A percentile compares a stretch with the other conserved stretches of the same genome.
phyloP scores from a whole-genome alignment of 2,329 filamentous ascomycete genomes.

The Trichoderma pleuroti region DNA sequence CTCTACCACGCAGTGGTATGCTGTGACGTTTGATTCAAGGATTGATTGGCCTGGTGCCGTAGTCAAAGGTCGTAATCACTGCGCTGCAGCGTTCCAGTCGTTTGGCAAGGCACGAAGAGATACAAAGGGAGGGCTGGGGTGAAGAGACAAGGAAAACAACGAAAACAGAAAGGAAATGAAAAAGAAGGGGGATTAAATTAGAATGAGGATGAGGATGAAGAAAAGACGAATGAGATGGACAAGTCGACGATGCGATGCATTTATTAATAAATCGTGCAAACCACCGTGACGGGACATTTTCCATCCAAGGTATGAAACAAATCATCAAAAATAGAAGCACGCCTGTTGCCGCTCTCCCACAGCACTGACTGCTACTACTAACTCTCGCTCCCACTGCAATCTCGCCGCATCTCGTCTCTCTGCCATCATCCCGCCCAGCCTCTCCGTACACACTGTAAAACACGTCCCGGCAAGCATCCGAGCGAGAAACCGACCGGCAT shows the following conservation, averaged over 20 bases:
- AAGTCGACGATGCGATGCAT: not conserved
- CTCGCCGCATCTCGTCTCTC: too few relatives aligned
- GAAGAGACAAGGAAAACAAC: not conserved
- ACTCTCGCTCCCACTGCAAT: too few relatives aligned
- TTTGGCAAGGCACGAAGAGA: not conserved
- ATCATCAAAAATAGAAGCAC: not conserved
- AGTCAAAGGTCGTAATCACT: not conserved
- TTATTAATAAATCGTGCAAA: not conserved
- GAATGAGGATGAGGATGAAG: slow-evolving; percentile 7
- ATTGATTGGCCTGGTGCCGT: not conserved
- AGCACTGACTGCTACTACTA: not conserved
- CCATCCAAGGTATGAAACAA: slow-evolving; percentile 11
- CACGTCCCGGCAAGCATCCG: slow-evolving; percentile 5
- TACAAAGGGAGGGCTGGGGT: not conserved
- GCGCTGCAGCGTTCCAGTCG: slow-evolving; percentile 13
- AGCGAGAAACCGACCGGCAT: not conserved
- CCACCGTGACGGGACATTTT: not conserved
- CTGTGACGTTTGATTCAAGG: not conserved
- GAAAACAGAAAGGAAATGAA: not conserved
- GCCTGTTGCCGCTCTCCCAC: not conserved
- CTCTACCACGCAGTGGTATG: slow-evolving; percentile 15
- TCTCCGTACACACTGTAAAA: not conserved
- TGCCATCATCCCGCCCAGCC: not conserved
- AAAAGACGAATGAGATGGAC: not conserved
- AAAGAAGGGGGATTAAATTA: not conserved